Conservation (phyloP, 2,329 filamentous ascomycete species). For the Curvularia hawaiiensis region DNA sequence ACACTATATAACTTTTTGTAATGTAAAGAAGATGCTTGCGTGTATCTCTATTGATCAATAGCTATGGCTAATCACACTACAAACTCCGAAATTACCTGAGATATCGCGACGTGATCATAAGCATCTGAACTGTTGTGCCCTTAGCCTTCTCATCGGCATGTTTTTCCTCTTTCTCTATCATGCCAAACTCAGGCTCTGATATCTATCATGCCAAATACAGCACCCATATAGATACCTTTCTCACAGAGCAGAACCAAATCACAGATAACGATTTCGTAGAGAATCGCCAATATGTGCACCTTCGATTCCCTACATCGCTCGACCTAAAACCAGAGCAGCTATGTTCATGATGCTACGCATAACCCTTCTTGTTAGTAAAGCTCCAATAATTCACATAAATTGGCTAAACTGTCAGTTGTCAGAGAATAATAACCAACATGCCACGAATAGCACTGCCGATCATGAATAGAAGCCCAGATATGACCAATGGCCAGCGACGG, state of each 20-base stretch:
- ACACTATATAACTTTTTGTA: background rate
- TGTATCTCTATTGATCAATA: background rate
- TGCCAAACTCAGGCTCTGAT: background rate
- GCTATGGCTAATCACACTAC: background rate
- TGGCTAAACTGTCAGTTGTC: background rate
- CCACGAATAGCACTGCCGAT: background rate
- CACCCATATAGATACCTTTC: background rate
- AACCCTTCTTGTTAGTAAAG: background rate
- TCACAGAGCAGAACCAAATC: background rate
- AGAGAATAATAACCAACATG: background rate
- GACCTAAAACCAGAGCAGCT: background rate
- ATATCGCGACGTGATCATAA: background rate
- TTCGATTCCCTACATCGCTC: background rate
- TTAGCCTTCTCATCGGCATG: background rate
- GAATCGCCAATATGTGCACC: background rate
- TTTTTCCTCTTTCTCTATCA: background rate
- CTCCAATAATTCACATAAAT: background rate
- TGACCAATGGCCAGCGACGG: background rate
- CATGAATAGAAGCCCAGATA: background rate
- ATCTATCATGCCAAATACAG: background rate
- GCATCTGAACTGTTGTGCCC: background rate
- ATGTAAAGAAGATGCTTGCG: background rate
- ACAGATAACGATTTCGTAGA: background rate
- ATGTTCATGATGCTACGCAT: background rate
- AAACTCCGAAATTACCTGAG: background rate